phyloP scores from a whole-genome alignment of 495 filamentous ascomycete genomes.

The Lichina pygmaea region DNA sequence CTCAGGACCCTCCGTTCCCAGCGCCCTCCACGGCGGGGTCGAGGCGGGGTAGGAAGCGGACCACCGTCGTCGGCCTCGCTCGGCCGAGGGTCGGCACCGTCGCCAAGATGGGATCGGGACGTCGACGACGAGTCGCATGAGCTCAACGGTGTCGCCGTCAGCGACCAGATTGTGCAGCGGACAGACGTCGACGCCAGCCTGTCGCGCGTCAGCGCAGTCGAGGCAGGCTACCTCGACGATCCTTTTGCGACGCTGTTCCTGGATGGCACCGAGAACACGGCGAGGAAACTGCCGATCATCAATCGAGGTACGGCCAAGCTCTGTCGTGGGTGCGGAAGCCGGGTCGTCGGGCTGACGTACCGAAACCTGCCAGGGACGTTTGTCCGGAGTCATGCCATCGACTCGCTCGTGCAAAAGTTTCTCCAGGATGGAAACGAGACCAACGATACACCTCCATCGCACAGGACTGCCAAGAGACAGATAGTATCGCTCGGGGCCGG shows the following conservation, averaged over 20 bases:
- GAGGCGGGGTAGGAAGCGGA: constrained; percentile 13
- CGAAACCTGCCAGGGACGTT: constrained; percentile 46
- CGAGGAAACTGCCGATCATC: constrained; percentile 58
- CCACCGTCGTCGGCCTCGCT: not conserved
- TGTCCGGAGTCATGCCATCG: constrained; percentile 67
- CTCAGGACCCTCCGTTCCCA: constrained; percentile 33
- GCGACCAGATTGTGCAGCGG: constrained; percentile 43
- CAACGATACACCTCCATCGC: too few species aligned
- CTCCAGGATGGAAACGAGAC: constrained; percentile 12
- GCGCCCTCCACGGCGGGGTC: constrained; percentile 9
- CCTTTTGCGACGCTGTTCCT: constrained; percentile 45
- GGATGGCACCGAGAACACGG: constrained; percentile 12
- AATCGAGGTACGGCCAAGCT: constrained; percentile 39
- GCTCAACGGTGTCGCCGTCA: constrained; percentile 12
- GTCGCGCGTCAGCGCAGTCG: constrained; percentile 67
- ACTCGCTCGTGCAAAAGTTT: constrained; percentile 48
- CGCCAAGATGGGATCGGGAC: constrained; percentile 1
- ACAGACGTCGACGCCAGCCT: constrained; percentile 83
- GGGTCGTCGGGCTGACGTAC: not conserved
- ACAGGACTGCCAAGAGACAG: constrained; percentile 23
- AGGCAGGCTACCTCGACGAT: constrained; percentile 68
- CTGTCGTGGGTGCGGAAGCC: not conserved
- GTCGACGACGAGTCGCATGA: not conserved
- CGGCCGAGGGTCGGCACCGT: constrained; percentile 7
- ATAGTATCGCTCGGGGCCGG: constrained; percentile 87